Percentiles rank a stretch among this genome's conserved stretches.
These are phyloP conservation scores for Suhomyces bolitotheri DNA, from an alignment of 1,139 yeast species.

Conservation along the genomic window DNA sequence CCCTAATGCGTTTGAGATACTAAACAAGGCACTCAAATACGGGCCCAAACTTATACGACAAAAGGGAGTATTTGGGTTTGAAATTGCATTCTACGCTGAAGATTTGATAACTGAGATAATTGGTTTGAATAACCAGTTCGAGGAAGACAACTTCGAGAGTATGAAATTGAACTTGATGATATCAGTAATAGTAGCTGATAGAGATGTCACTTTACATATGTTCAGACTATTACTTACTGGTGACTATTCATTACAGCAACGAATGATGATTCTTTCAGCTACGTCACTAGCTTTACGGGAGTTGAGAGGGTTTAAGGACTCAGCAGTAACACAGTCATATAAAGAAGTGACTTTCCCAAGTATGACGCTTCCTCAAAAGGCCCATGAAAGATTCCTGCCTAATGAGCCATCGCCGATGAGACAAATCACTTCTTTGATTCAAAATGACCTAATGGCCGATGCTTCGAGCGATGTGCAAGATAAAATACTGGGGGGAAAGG, in stretches of 20 bases:
- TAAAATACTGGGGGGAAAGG: conserved; percentile 42
- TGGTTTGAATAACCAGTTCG: conserved; percentile 50
- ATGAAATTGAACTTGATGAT: conserved; percentile 51
- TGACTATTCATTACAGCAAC: conserved; percentile 65
- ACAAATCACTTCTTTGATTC: conserved; percentile 19
- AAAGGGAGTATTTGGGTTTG: conserved; percentile 54
- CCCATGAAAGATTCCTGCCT: conserved; percentile 39
- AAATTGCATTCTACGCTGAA: conserved; percentile 50
- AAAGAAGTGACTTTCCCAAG: conserved; percentile 35
- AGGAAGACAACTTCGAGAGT: conserved; percentile 51
- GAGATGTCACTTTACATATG: conserved; percentile 40
- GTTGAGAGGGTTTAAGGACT: conserved; percentile 58
- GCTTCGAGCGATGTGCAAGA: conserved; percentile 45
- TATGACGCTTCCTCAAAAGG: conserved; percentile 45
- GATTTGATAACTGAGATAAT: conserved; percentile 47
- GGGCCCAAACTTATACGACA: conserved; percentile 59
- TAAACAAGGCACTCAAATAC: conserved; percentile 45
- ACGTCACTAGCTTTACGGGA: conserved; percentile 62
- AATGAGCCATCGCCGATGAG: conserved; percentile 1
- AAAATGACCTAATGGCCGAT: conserved; percentile 36
- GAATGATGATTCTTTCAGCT: conserved; percentile 56
- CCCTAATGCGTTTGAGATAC: conserved; percentile 52
- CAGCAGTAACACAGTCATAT: conserved; percentile 37
- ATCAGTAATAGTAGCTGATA: conserved; percentile 52
- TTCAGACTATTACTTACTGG: conserved; percentile 51